A percentile compares a stretch with the other conserved stretches of the same genome.
These are phyloP conservation scores for Naganishia liquefaciens DNA, from an alignment of 1,284 basidiomycete species.

Conservation along the genomic window DNA sequence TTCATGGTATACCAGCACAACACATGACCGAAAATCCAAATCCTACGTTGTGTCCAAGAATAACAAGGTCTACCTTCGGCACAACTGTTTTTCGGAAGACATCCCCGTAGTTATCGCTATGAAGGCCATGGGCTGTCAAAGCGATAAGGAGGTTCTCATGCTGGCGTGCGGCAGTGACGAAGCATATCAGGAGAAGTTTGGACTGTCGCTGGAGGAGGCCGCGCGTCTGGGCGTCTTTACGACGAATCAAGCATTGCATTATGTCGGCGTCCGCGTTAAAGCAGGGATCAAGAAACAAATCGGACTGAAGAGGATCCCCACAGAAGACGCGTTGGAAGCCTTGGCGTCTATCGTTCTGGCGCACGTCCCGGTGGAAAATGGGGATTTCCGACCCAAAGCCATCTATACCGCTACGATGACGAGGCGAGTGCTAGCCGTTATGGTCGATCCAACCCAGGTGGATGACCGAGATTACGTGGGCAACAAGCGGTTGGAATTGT, in stretches of 20 bases:
- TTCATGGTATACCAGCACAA: constrained; percentile 66
- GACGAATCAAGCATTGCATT: constrained; percentile 90
- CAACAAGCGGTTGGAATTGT: constrained; percentile 98
- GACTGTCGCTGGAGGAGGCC: constrained; percentile 91
- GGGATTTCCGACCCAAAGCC: constrained; percentile 93
- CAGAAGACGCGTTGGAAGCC: constrained; percentile 94
- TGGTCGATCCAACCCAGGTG: constrained; percentile 94
- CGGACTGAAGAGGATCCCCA: constrained; percentile 73
- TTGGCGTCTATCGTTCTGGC: constrained; percentile 95
- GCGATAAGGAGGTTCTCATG: constrained; percentile 96
- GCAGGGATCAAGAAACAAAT: constrained; percentile 60
- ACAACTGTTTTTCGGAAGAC: constrained; percentile 97
- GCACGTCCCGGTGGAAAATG: constrained; percentile 86
- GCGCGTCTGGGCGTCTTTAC: constrained; percentile 81
- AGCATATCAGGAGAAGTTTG: constrained; percentile 82
- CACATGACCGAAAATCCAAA: constrained; percentile 97
- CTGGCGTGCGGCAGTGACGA: constrained; percentile 92
- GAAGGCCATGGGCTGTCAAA: constrained; percentile 93
- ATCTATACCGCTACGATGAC: constrained; percentile 99
- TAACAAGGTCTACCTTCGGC: constrained; percentile 90
- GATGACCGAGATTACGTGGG: constrained; percentile 99
- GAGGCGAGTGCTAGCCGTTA: constrained; percentile 89
- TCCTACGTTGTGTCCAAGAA: constrained; percentile 97
- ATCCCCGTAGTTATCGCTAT: constrained; percentile 95
- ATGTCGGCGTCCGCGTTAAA: constrained; percentile 90